Conservation (phyloP, 2,329 filamentous ascomycete species). For the Clonostachys byssicola region DNA sequence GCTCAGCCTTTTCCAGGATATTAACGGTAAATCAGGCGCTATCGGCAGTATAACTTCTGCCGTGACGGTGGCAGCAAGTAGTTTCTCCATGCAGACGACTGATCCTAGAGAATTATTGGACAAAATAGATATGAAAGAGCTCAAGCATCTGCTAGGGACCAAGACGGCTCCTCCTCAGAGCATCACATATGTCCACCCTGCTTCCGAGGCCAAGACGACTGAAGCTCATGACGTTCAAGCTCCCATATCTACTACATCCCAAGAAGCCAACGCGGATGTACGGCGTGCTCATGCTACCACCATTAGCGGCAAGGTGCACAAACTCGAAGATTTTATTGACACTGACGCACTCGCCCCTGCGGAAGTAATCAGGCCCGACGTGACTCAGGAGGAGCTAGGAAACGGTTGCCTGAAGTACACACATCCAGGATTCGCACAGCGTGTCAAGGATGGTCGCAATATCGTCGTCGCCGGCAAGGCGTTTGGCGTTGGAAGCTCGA, state of each 20-base stretch:
- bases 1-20: no score
- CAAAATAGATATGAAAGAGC: background rate
- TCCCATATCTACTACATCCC: no score
- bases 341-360: constrained; percentile 8
- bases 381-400: constrained; percentile 10
- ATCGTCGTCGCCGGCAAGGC: constrained; percentile 4
- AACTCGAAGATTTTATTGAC: no score
- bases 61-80: constrained; percentile 38
- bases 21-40: constrained; percentile 3
- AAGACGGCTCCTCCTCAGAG: background rate
- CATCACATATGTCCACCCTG: no score
- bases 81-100: constrained; percentile 35
- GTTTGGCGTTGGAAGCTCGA: constrained; percentile 6
- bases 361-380: constrained; percentile 7
- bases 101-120: constrained; percentile 17
- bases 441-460: constrained; percentile 2
- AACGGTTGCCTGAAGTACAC: constrained; percentile 11
- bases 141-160: background rate
- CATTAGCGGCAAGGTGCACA: no score
- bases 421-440: constrained; percentile 8
- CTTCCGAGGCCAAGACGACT: no score
- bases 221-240: no score
- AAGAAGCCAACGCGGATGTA: no score
- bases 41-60: constrained; percentile 38
- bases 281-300: no score